phyloP scores from a whole-genome alignment of 2,329 filamentous ascomycete species.

The Neonectria hederae region DNA sequence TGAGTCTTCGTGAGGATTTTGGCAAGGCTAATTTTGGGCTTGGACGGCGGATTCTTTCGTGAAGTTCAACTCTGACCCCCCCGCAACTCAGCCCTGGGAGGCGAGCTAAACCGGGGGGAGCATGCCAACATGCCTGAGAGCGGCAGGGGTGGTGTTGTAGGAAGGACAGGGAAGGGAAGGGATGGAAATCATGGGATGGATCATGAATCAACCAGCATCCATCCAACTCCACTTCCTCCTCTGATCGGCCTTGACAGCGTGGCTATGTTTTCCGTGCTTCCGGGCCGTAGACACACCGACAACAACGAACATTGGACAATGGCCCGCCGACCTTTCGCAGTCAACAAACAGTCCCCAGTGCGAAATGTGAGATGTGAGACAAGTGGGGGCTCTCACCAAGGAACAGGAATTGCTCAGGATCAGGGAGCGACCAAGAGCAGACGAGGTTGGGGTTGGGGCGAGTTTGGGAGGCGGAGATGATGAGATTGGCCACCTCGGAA shows the following conservation, averaged over 20 bases:
- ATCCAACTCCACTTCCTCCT: neutral
- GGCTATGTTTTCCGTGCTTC: conserved; percentile 15
- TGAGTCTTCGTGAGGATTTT: conserved; percentile 19
- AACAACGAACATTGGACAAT: neutral
- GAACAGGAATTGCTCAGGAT: conserved; percentile 4
- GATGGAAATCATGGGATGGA: neutral
- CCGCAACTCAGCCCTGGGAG: conserved; percentile 38
- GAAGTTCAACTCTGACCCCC: conserved; percentile 10
- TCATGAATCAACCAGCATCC: neutral
- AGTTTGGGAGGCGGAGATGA: conserved; percentile 24
- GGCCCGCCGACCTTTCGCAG: neutral
- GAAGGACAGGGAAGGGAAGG: neutral
- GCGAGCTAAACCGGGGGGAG: neutral
- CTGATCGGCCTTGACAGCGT: conserved; percentile 8
- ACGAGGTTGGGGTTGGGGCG: conserved; percentile 20
- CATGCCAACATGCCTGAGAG: conserved; percentile 9
- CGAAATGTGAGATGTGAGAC: conserved; percentile 7
- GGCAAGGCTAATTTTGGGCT: conserved; percentile 39
- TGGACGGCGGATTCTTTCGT: conserved; percentile 12
- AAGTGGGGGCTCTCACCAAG: conserved; percentile 25
- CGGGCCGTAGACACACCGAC: neutral
- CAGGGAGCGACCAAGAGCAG: neutral
- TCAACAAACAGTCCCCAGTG: neutral
- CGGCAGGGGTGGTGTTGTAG: neutral
- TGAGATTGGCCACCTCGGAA: conserved; percentile 32